Evolutionary conservation across 768 basidiomycete species (phyloP), one percentile per base, ranked within the genome.

Genomic region (Tylopilus sp.): DNA sequence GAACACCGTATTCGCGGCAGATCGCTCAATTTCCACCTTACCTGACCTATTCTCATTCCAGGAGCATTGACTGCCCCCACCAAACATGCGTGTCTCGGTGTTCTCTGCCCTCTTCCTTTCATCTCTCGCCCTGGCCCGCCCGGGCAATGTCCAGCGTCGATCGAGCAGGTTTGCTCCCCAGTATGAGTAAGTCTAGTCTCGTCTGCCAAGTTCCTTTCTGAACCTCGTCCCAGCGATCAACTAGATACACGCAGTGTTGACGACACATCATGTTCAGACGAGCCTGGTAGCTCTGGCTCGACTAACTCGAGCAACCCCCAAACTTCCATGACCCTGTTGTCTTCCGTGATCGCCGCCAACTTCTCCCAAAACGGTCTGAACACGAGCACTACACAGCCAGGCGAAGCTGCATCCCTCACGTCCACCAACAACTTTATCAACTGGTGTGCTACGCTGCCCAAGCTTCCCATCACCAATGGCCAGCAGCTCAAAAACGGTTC

Each of bases 401-500:
- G 80, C 25, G 75, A 83, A 66, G 75, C 76, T 21, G 71, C 81
- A 13, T 84, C 82, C 6, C 67, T 81, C 7, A 83, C 79, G 0
- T 83, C 83, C n/a, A 67, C 66, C 41, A 84, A 88, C 71, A 88
- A 88, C 73, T 89, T 84, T 65, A 85, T 86, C 70, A 85, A 85
- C 71, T 83, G 73, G 65, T 86, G 85, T 58, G 66, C 71, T 7
- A 78, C 76, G 15, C 60, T 74, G 4, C 62, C 75, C 4, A 58
- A 73, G 46, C 65, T 77, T 44, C 77, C 83, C 3, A 72, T 85
- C 52, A 86, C 86, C 40, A 79, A 83, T 57, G 83, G 84, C n/a
- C 47, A 73, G 57, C 83, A 81, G 59, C 62, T 79, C 61, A 66
- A 59, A 52, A 63, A 60, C 7, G 79, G 79, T 8, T 81, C 80